A percentile compares a stretch with the other conserved stretches of the same genome.
These are phyloP conservation scores for Irpex sp. DNA, from an alignment of 1,284 basidiomycete species.

Conservation along the genomic window DNA sequence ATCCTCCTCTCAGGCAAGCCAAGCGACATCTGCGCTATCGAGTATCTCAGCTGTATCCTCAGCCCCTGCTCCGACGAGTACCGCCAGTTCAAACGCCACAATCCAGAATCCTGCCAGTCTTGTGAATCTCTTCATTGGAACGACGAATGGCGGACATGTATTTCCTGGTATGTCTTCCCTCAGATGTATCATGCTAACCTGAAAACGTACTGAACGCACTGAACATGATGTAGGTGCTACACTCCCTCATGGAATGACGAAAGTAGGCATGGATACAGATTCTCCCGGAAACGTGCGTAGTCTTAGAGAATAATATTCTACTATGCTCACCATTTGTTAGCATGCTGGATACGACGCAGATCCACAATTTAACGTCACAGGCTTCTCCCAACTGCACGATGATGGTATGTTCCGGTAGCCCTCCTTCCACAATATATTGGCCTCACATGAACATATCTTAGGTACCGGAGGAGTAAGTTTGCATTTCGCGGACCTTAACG, in stretches of 20 bases:
- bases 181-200: too few species aligned
- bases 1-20: neutral
- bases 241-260: conserved; percentile 65
- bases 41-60: conserved; percentile 6
- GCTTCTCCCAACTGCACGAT: conserved; percentile 63
- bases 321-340: conserved; percentile 27
- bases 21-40: neutral
- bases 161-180: conserved; percentile 45
- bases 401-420: conserved; percentile 43
- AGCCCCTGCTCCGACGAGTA: conserved; percentile 5
- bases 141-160: conserved; percentile 54
- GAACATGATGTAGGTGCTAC: conserved; percentile 42
- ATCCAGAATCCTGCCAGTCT: conserved; percentile 26
- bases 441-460: neutral
- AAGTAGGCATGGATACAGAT: conserved; percentile 63
- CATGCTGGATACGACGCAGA: conserved; percentile 58
- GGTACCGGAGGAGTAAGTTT: conserved; percentile 16
- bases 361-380: conserved; percentile 45
- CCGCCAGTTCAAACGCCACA: neutral
- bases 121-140: conserved; percentile 59
- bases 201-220: too few species aligned
- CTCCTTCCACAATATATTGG: conserved; percentile 9
- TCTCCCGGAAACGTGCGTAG: conserved; percentile 49
- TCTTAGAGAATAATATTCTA: conserved; percentile 11
- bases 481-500: too few species aligned